Conservation (phyloP, 2,329 filamentous ascomycete genomes). For the Ophiognomonia clavigignenti-juglandacearum region DNA sequence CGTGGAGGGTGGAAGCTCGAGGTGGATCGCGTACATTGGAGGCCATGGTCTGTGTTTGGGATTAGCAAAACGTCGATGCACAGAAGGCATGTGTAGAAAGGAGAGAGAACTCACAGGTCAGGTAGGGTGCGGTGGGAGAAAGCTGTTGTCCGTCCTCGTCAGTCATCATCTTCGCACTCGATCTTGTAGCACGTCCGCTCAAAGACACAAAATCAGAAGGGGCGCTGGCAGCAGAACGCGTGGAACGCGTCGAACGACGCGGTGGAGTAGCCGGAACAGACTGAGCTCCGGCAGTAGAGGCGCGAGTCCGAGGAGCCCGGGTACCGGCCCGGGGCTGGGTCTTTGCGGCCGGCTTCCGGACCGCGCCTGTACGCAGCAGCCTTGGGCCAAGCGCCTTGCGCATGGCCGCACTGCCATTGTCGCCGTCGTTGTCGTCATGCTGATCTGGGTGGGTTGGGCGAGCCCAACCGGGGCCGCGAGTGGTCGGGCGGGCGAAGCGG, state of each 20-base stretch:
- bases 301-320: no score
- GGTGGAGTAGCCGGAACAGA: no score
- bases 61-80: constrained; percentile 7
- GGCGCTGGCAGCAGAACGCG: not conserved
- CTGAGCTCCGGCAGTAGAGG: no score
- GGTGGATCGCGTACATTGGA: constrained; percentile 14
- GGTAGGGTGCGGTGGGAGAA: constrained; percentile 36
- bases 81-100: not conserved
- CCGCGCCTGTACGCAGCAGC: not conserved
- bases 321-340: not conserved
- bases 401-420: not conserved
- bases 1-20: not conserved
- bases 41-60: constrained; percentile 20
- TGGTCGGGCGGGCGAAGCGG: constrained; percentile 1
- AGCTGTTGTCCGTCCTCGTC: constrained; percentile 19
- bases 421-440: not conserved
- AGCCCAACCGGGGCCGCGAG: constrained; percentile 9
- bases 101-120: constrained; percentile 36
- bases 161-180: constrained; percentile 17
- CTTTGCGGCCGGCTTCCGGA: constrained; percentile 2
- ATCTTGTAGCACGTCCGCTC: constrained; percentile 9
- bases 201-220: no score
- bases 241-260: not conserved
- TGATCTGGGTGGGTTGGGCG: constrained; percentile 2
- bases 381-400: constrained; percentile 6